phyloP scores from a whole-genome alignment of 208 protist genomes.

The Histomonas meleagridis region DNA sequence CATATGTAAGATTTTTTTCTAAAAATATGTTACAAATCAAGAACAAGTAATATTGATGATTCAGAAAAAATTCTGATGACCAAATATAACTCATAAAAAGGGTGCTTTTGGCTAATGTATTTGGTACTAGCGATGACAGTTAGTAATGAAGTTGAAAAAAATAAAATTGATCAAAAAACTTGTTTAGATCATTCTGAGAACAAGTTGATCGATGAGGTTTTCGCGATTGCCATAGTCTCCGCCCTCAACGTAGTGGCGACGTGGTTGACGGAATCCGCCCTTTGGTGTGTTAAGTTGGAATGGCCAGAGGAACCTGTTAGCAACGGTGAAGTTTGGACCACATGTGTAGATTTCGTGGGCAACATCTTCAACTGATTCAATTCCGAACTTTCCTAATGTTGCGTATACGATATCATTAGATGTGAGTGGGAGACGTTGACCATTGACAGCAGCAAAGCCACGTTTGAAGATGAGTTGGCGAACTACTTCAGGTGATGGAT shows the following conservation, averaged over 20 bases:
- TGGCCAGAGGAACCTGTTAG: constrained; percentile 90
- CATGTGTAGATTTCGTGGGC: not conserved
- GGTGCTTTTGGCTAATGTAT: too few relatives aligned
- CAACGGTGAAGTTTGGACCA: constrained; percentile 89
- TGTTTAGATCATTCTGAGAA: constrained; percentile 84
- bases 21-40: too few relatives aligned
- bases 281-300: constrained; percentile 86
- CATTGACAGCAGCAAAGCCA: constrained; percentile 86
- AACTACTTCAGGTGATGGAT: constrained; percentile 83
- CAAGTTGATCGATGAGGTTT: constrained; percentile 88
- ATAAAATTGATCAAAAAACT: not conserved
- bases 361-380: constrained; percentile 50
- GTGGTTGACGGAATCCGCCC: constrained; percentile 85
- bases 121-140: too few relatives aligned
- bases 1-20: too few relatives aligned
- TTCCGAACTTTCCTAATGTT: constrained; percentile 72
- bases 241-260: constrained; percentile 91
- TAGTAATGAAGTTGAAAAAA: too few relatives aligned
- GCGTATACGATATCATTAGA: constrained; percentile 84
- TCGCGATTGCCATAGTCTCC: constrained; percentile 96
- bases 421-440: constrained; percentile 83
- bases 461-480: constrained; percentile 95
- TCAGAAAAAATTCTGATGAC: too few relatives aligned
- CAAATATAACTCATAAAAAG: too few relatives aligned
- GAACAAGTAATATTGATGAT: too few relatives aligned